Conservation (phyloP, 2,329 filamentous ascomycete species). For the Thelonectria olida region DNA sequence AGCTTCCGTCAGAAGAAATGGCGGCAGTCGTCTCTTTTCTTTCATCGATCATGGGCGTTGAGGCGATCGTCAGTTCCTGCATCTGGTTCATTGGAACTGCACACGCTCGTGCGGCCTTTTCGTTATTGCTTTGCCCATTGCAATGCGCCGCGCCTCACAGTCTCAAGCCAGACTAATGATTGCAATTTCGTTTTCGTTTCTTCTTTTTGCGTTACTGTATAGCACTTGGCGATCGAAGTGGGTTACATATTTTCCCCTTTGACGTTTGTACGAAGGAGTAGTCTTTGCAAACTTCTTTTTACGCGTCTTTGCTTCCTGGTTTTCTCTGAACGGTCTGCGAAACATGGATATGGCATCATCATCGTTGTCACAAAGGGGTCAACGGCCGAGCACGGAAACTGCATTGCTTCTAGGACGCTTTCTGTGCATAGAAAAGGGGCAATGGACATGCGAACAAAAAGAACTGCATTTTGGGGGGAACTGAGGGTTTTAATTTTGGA, state of each 20-base stretch:
- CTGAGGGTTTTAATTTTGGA: too few species aligned
- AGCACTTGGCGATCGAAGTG: constrained; percentile 7
- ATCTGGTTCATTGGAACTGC: neutral
- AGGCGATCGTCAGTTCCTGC: constrained; percentile 3
- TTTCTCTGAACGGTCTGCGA: neutral
- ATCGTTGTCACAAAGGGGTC: neutral
- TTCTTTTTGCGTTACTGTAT: neutral
- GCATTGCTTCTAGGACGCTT: constrained; percentile 7
- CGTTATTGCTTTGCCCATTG: constrained; percentile 10
- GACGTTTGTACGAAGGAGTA: neutral
- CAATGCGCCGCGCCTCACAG: neutral
- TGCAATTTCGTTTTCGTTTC: neutral
- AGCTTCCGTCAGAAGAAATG: constrained; percentile 7
- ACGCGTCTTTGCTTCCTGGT: neutral
- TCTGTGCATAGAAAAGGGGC: constrained; percentile 5
- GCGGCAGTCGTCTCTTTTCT: neutral
- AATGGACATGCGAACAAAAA: neutral
- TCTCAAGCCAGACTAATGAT: constrained; percentile 6
- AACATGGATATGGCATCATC: neutral
- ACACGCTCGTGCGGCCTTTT: constrained; percentile 10
- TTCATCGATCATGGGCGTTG: constrained; percentile 17
- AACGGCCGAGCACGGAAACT: constrained; percentile 3
- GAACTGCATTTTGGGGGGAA: neutral
- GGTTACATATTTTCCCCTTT: neutral
- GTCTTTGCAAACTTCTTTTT: neutral